Base-by-base conservation (phyloP, 331 rosid species). In the Cydonia oblonga region DNA sequence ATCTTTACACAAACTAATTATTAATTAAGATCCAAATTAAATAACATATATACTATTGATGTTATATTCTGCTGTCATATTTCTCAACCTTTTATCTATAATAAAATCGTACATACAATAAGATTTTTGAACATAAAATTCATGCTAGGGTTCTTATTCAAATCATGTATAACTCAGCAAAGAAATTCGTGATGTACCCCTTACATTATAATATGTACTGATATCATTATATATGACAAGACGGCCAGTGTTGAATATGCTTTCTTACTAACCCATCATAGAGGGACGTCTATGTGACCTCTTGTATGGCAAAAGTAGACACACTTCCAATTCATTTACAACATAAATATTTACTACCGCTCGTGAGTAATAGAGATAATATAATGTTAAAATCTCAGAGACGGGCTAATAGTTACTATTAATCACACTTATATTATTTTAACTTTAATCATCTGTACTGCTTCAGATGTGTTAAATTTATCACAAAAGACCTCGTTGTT, bases 111-210 rank as follows among this genome's bases (percentile, higher is more conserved):
- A 25, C 33, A 9, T n/a, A 14, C 5, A 30, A 9, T 15, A 15
- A 54, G 22, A 14, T 20, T 56, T 56, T 26, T 33, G 65, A 8
- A 54, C 22, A 54, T 35, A 51, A 69, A 59, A 69, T 51, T 51
- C 62, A 69, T 29, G 42, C 60, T 30, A 20, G 24, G 13, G 5
- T 52, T 64, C 35, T 10, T 38, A 10, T 38, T 38, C 44, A 38
- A 38, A 38, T 38, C 14, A 12, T 28, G 32, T 28, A 30, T 28
- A 29, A 29, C 15, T 28, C 46, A 25, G 52, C 68, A 25, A 42
- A 75, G 69, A 75, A 75, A 75, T 58, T 75, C 25, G 26, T 42
- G 61, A 13, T 40, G 79, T 11, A 32, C 73, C 70, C 52, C 19
- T 20, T 35, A 64, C 69, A 35, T 11, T 64, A 35, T 20, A 30